phyloP scores from a whole-genome alignment of 106 monocot species.

The Allium cepa region DNA sequence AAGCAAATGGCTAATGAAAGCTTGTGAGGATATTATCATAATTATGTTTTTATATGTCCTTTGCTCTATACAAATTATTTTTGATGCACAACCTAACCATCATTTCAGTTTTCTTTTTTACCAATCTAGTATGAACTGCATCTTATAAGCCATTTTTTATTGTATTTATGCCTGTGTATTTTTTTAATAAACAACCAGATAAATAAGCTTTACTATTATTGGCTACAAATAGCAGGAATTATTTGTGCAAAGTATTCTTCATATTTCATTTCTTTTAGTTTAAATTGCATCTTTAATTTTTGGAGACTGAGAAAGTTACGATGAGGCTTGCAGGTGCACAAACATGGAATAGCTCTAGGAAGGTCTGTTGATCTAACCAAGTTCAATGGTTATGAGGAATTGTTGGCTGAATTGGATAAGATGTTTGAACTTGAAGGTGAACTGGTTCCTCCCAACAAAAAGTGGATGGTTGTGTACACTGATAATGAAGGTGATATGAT shows the following conservation, averaged over 20 bases:
- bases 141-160: neutral
- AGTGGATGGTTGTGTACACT: conserved; percentile 64
- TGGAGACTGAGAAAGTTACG: too few species aligned
- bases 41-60: too few species aligned
- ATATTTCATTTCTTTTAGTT: too few species aligned
- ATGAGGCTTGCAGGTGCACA: conserved; percentile 41
- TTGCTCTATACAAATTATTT: too few species aligned
- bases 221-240: too few species aligned
- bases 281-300: too few species aligned
- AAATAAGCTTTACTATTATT: neutral
- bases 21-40: too few species aligned
- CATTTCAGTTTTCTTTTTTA: too few species aligned
- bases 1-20: too few species aligned
- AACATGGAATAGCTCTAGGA: conserved; percentile 80
- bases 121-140: too few species aligned
- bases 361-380: conserved; percentile 72
- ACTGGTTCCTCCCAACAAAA: conserved; percentile 32
- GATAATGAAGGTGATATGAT: conserved; percentile 85
- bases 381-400: conserved; percentile 41
- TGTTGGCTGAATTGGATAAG: conserved; percentile 47
- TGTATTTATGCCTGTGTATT: neutral
- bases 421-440: conserved; percentile 73
- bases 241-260: too few species aligned
- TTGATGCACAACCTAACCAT: too few species aligned
- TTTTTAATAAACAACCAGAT: neutral